A percentile compares a stretch with the other conserved stretches of the same genome.
Evolutionary conservation across 2,329 filamentous ascomycete genomes (phyloP).

Genomic region (Penicillium decumbens): DNA sequence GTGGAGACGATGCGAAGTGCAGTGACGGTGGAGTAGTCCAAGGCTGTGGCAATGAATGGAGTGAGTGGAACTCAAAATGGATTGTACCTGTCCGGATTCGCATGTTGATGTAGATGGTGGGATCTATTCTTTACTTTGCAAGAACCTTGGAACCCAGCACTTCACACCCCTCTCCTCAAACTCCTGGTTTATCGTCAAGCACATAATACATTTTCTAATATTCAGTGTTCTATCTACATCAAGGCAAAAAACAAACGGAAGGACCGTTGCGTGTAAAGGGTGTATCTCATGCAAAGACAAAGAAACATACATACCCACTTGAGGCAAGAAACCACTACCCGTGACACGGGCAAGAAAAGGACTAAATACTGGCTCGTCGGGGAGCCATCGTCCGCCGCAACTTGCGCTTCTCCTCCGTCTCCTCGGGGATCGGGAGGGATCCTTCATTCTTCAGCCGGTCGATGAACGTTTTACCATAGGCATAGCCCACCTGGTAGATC

Average conservation of each 20-base stretch:
- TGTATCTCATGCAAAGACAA: constrained; percentile 5
- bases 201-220: not conserved
- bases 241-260: not conserved
- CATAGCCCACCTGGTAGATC: constrained; percentile 85
- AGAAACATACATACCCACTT: not conserved
- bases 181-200: not conserved
- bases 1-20: too few species aligned
- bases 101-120: too few species aligned
- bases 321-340: not conserved
- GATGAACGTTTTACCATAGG: constrained; percentile 76
- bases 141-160: too few species aligned
- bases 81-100: too few species aligned
- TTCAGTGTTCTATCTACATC: not conserved
- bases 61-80: too few species aligned
- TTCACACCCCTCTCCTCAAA: too few species aligned
- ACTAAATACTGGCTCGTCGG: constrained; percentile 65
- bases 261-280: not conserved
- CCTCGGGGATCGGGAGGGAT: constrained; percentile 63
- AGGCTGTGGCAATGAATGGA: too few species aligned
- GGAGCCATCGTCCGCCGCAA: constrained; percentile 75
- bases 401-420: constrained; percentile 72
- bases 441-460: constrained; percentile 73
- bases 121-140: too few species aligned
- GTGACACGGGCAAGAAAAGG: not conserved
- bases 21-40: too few species aligned